Evolutionary conservation across 768 basidiomycete species (phyloP), one percentile per base, ranked within the genome.

Genomic region (Termitomyces titanicus): DNA sequence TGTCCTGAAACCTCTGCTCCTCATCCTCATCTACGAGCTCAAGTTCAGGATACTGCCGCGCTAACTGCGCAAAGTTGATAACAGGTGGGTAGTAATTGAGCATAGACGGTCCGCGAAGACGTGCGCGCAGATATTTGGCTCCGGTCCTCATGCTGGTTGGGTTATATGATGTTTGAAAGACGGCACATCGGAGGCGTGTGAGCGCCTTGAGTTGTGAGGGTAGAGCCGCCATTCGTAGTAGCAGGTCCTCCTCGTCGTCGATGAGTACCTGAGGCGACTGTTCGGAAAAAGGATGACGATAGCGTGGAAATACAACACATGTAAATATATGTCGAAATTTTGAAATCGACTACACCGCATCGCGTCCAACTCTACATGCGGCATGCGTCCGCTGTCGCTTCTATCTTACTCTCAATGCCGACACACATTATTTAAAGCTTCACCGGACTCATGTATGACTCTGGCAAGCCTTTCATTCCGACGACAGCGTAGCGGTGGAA

Each of bases 131-230:
- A 74, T 96, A 94, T 74, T 98, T 98, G 25, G 93, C 88, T 17
- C 96, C 96, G 0, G 90, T 94, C 17, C 95, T 86, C 13, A 83
- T 67, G 25, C 81, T 82, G 2, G 79, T 79, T 0, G 95, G 95
- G 71, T 98, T 98, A 73, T 89, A 93, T 3, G 88, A 77, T 9
- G 92, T 96, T 65, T 93, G 83, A 66, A 98, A 96, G 51, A 98
- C 82, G 39, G 77, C 66, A 66, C 84, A 86, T 42, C 86, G 86
- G 5, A 89, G 74, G 47, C 81, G 79, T 1, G 70, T 79, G 58
- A 94, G 75, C n/a, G 80, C 74, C 13, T 76, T 72, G n/a, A 91
- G 69, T 49, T 84, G 81, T 35, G 79, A 73, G 20, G 79, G 75
- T n/a, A 81, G 63, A 10, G 68, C 65, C 34, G 76, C 67, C 70